Evolutionary conservation across 805 yeast species (phyloP), one percentile per base, ranked within the genome.

Genomic region (Candida maesae): DNA sequence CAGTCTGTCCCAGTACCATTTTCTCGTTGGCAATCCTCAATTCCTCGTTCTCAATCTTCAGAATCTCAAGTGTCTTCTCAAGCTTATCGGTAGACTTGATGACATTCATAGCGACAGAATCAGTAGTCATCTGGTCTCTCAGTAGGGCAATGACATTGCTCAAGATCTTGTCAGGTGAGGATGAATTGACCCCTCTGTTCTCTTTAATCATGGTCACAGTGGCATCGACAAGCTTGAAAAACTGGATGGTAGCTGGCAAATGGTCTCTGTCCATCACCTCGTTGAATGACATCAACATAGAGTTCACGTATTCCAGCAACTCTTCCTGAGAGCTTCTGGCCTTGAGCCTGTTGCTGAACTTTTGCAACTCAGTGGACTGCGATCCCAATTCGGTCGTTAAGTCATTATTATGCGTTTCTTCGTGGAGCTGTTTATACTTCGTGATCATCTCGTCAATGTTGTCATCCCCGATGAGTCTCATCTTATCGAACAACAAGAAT

Each of bases 71-170:
- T 17, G 60, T 59, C 34, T 53, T 53, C 27, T 66, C 62, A 14
- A 73, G 66, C 11, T 66, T 71, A 39, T 68, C 70, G 8, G 73
- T 71, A 35, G 79, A 84, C 38, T 50, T 59, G 44, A 61, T 67
- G 47, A 93, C 88, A 38, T 78, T 70, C 31, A 78, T 65, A 12
- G 90, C 90, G 62, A 81, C 77, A 36, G 83, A 90, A 56, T 87
- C 95, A 1, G 90, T 81, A 41, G 78, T 73, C 58, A 86, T 66
- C 30, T 82, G 71, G 14, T 84, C 73, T 47, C 73, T 68, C 27
- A 88, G 65, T 33, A 76, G 64, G 50, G 81, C 84, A 27, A 86
- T 79, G 2, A 88, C 80, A 35, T 81, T 70, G 26, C 79, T 81
- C 47, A 84, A 66, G 7, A 82, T 72, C 10, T 73, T 65, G 9